A percentile compares a stretch with the other conserved stretches of the same genome.
Evolutionary conservation across 1,284 basidiomycete genomes (phyloP).

Genomic region (Spongiforma sp.): DNA sequence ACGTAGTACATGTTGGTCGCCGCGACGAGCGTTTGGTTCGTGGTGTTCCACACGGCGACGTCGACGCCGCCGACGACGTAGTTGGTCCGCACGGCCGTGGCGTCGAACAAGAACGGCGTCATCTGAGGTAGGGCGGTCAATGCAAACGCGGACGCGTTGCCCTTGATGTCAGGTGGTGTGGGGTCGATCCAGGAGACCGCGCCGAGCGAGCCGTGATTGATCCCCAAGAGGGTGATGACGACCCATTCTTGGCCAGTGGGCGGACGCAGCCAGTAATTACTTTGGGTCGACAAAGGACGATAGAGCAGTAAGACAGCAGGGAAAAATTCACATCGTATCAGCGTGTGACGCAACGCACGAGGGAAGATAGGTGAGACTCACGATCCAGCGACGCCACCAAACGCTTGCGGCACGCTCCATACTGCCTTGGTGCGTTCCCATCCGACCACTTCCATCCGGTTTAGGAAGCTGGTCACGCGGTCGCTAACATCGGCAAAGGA

Average conservation of each 20-base stretch:
- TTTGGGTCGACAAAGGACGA: no score
- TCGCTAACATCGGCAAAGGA: conserved; percentile 58
- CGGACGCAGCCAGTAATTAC: conserved; percentile 69
- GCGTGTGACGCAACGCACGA: no score
- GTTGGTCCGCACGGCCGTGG: conserved; percentile 33
- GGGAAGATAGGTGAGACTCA: no score
- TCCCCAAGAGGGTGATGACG: conserved; percentile 63
- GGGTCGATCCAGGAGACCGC: conserved; percentile 75
- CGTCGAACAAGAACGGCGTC: conserved; percentile 45
- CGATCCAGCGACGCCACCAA: conserved; percentile 59
- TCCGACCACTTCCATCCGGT: conserved; percentile 61
- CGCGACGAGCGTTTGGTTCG: conserved; percentile 43
- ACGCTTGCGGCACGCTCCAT: conserved; percentile 81
- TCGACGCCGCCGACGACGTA: conserved; percentile 41
- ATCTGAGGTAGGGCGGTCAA: conserved; percentile 44
- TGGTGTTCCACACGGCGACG: conserved; percentile 45
- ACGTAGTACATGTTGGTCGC: conserved; percentile 49
- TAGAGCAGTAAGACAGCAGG: no score
- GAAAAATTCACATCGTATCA: no score
- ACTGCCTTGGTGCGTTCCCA: conserved; percentile 60
- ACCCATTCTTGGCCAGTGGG: conserved; percentile 75
- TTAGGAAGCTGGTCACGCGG: conserved; percentile 65
- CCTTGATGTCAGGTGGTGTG: conserved; percentile 62
- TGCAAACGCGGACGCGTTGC: conserved; percentile 59
- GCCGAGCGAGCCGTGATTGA: conserved; percentile 74